A percentile compares a stretch with the other conserved stretches of the same genome.
These are phyloP conservation scores for Cryptococcus wingfieldii DNA, from an alignment of 1,284 basidiomycete genomes.

Conservation along the genomic window DNA sequence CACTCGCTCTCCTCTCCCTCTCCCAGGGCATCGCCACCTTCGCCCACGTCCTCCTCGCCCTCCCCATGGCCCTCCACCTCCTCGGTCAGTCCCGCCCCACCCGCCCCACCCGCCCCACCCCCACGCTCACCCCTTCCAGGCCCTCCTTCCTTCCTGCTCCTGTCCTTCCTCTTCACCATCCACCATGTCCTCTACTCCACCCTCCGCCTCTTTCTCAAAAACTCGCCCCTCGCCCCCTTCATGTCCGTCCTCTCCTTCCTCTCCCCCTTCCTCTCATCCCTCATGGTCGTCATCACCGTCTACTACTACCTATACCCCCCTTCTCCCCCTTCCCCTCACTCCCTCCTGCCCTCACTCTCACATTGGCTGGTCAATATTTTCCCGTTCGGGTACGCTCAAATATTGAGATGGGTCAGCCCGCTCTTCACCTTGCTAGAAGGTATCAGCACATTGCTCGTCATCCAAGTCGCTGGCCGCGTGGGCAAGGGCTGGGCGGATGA, in stretches of 20 bases:
- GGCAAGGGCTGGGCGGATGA: conserved; percentile 50
- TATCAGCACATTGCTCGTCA: conserved; percentile 42
- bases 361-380: conserved; percentile 44
- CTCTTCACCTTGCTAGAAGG: conserved; percentile 49
- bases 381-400: conserved; percentile 44
- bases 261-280: conserved; percentile 40
- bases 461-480: conserved; percentile 46
- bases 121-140: conserved; percentile 26
- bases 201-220: conserved; percentile 43
- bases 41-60: conserved; percentile 40
- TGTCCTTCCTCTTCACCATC: conserved; percentile 46
- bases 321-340: conserved; percentile 7
- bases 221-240: conserved; percentile 43
- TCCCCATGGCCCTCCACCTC: conserved; percentile 45
- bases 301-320: conserved; percentile 45
- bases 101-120: too few species aligned
- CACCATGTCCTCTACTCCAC: conserved; percentile 48
- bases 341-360: conserved; percentile 17
- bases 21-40: conserved; percentile 45
- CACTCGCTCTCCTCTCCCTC: conserved; percentile 25
- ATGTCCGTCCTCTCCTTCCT: conserved; percentile 42
- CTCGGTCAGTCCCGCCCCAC: too few species aligned
- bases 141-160: conserved; percentile 48
- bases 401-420: conserved; percentile 46
- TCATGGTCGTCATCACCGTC: conserved; percentile 32